phyloP scores from a whole-genome alignment of 2,329 filamentous ascomycete species.

The Colletotrichum incanum region DNA sequence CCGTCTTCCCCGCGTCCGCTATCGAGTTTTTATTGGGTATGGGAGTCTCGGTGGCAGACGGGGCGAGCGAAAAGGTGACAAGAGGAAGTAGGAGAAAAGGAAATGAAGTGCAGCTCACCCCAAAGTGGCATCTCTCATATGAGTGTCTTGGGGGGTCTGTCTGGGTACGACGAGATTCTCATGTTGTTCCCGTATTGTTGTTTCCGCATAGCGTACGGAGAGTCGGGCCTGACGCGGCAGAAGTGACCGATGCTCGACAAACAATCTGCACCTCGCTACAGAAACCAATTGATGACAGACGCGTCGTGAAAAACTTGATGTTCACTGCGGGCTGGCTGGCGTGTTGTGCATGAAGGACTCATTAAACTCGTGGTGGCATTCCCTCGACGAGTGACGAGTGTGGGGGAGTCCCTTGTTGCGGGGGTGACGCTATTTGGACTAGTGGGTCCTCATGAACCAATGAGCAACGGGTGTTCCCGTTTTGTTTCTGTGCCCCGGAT shows the following conservation, averaged over 20 bases:
- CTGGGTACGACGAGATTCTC: not conserved
- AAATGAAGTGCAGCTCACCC: not conserved
- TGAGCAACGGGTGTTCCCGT: not conserved
- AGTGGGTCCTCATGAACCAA: not conserved
- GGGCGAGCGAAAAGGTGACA: too few species aligned
- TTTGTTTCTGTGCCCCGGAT: constrained; percentile 13
- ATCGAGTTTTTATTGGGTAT: not conserved
- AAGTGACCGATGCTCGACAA: too few species aligned
- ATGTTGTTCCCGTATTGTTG: not conserved
- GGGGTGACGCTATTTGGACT: not conserved
- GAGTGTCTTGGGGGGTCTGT: not conserved
- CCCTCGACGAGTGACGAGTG: constrained; percentile 22
- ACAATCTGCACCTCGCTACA: not conserved
- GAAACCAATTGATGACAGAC: not conserved
- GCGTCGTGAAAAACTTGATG: not conserved
- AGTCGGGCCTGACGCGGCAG: too few species aligned
- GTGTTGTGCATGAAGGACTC: constrained; percentile 30
- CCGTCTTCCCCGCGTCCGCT: not conserved
- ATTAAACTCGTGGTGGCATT: constrained; percentile 20
- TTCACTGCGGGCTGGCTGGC: not conserved
- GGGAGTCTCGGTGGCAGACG: not conserved
- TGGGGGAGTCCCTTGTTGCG: constrained; percentile 37
- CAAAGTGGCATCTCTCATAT: not conserved
- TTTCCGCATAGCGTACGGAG: not conserved
- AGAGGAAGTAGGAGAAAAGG: not conserved